Base-by-base conservation (phyloP, 148 eudicot species). In the Rhododendron kiyosumense region DNA sequence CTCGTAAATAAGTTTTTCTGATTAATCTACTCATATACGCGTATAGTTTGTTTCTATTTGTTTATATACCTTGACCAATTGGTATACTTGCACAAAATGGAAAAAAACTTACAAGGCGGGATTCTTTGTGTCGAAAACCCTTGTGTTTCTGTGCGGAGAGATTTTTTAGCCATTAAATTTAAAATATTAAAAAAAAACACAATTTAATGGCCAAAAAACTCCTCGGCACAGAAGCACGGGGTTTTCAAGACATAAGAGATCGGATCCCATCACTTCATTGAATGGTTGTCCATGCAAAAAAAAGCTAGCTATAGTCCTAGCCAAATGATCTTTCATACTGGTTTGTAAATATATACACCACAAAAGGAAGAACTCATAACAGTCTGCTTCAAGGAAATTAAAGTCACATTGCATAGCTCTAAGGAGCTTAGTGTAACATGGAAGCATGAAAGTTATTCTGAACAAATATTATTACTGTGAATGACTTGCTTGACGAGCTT, bases 81-180 rank as follows among this genome's bases (percentile, higher is more conserved):
- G 0, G 4, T 38, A 0, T 8, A 43, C 12, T 30, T 30, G 1
- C 32, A 13, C 36, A 63, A 24, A 69, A 69, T 28, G 14, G 13
- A 26, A 67, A 9, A 26, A 67, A 65, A 26, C 12, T 26, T n/a
- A 3, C 11, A 65, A 67, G 28, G 8, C 45, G 6, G 6, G 8
- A 41, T 6, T 5, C 5, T 41, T 0, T 41, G 7, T 41, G 43
- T 1, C 7, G 43, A 41, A 41, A 41, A 5, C 0, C 0, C 43
- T 0, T 41, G 43, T 41, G 45, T 0, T 0, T 5, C 7, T 41
- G 8, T 6, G 45, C 8, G 8, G 7, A 41, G 1, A 0, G 1
- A 7, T 0, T 41, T 41, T 41, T 0, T 1, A 7, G 7, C 45
- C 8, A 0, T 6, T 41, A 0, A 7, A 41, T 41, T 6, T 41